Evolutionary conservation across 225 moss, liverwort and hornwort genomes (phyloP), one percentile per base, ranked within the genome.

Genomic region (Rhytidiadelphus loreus): DNA sequence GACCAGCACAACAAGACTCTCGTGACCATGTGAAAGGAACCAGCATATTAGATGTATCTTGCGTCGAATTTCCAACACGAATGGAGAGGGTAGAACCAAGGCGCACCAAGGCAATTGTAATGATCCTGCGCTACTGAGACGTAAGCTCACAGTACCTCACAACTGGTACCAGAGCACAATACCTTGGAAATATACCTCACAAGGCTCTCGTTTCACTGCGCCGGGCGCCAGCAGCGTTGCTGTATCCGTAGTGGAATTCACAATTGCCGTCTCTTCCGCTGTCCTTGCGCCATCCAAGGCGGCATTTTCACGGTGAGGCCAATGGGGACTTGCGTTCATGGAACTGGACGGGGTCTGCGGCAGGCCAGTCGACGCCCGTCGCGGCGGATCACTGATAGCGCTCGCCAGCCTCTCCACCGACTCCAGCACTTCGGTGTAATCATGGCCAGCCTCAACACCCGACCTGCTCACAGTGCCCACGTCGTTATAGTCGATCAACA

Each of bases 361-460:
- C 29, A 88, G 53, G 13, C 85, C 72, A 26, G 32, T 68, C 8
- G 60, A 55, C 37, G 70, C 66, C 39, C 72, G 85, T 29, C 90
- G 86, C 58, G 92, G 92, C 39, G 90, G 92, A 85, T 92, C 94
- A 72, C 90, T 92, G 83, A 94, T 91, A 57, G 91, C 91, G 64
- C 83, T 91, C 50, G 92, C 94, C 52, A 94, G 58, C 71, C 92
- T 85, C 83, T 92, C 91, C 7, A 92, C 91, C 11, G 87, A 90
- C 78, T 89, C 90, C 80, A 91, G 41, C 85, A 86, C 92, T 72
- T 92, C 87, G 11, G 85, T 83, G 52, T 91, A 92, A 20, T 93
- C 88, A 76, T 44, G 82, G 63, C 56, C 69, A 9, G 87, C 55
- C 29, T 88, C 88, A 41, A 65, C 62, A 16, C 77, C 89, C 13